These are phyloP conservation scores for Castanea mollissima DNA, from an alignment of 306 rosid species.

Conservation along the genomic window DNA sequence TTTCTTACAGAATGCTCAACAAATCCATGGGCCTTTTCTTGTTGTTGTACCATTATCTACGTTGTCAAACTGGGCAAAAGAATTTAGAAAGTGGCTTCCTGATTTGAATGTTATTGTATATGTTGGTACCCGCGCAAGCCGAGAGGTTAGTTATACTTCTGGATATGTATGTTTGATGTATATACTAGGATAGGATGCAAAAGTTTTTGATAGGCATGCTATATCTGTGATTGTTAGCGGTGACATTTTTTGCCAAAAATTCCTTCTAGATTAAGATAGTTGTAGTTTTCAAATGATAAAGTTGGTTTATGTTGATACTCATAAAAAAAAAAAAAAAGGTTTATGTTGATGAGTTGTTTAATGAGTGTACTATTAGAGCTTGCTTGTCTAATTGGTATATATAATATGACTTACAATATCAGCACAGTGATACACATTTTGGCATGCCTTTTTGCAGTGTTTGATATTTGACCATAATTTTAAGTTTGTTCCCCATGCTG, in stretches of 20 bases:
- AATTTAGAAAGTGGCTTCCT: slow-evolving; percentile 99
- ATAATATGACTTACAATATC: not conserved
- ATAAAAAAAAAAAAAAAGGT: not conserved
- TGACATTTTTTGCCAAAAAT: not conserved
- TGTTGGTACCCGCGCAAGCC: slow-evolving; percentile 98
- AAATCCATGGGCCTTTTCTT: slow-evolving; percentile 95
- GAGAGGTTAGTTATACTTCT: slow-evolving; percentile 69
- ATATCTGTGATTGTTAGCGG: not conserved
- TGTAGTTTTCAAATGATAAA: not conserved
- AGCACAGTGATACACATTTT: not conserved
- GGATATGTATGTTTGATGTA: slow-evolving; percentile 6
- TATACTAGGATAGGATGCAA: not conserved
- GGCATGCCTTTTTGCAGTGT: not conserved
- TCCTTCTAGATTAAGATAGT: not conserved
- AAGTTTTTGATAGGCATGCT: not conserved
- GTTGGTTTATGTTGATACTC: too few relatives aligned
- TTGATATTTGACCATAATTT: not conserved
- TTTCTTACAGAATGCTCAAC: slow-evolving; percentile 83
- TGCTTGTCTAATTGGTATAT: too few relatives aligned
- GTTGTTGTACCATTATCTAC: slow-evolving; percentile 97
- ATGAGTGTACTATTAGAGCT: too few relatives aligned
- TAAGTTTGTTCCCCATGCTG: not conserved
- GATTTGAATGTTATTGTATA: slow-evolving; percentile 94
- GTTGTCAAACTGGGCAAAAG: slow-evolving; percentile 98
- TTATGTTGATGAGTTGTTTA: too few relatives aligned